Percentiles rank a stretch among this genome's conserved stretches.
phyloP scores from a whole-genome alignment of 2,329 filamentous ascomycete genomes.

The Cladosporium sp. region DNA sequence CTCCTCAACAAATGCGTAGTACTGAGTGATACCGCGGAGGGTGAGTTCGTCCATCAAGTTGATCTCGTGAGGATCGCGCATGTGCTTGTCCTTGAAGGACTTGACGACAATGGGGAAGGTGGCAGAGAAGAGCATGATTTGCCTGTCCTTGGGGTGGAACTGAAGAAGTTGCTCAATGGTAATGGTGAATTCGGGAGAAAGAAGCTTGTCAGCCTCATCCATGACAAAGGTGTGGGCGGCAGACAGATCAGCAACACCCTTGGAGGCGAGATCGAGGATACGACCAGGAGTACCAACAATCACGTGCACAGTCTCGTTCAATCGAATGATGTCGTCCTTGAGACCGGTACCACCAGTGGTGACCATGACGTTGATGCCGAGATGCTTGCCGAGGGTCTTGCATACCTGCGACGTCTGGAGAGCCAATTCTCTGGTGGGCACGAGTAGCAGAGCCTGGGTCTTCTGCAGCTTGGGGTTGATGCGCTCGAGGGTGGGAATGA shows the following conservation, averaged over 20 bases:
- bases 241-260: conserved; percentile 93
- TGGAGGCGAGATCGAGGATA: conserved; percentile 93
- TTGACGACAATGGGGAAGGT: conserved; percentile 98
- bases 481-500: conserved; percentile 91
- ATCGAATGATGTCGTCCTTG: conserved; percentile 92
- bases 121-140: conserved; percentile 99
- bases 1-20: conserved; percentile 98
- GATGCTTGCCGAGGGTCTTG: conserved; percentile 96
- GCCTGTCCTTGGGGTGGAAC: conserved; percentile 94
- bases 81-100: conserved; percentile 97
- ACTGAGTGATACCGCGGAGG: conserved; percentile 95
- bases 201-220: conserved; percentile 98
- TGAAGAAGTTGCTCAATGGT: conserved; percentile 94
- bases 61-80: conserved; percentile 95
- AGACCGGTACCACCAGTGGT: conserved; percentile 94
- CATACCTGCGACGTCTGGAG: conserved; percentile 99
- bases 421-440: conserved; percentile 93
- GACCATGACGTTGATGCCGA: conserved; percentile 98
- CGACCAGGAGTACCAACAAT: conserved; percentile 95
- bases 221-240: conserved; percentile 98
- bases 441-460: conserved; percentile 93
- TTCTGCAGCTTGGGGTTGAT: conserved; percentile 97
- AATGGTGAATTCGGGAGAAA: conserved; percentile 94
- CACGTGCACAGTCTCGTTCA: conserved; percentile 94
- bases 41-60: conserved; percentile 99